phyloP scores from a whole-genome alignment of 2,329 filamentous ascomycete species.

The Colletotrichum musicola region DNA sequence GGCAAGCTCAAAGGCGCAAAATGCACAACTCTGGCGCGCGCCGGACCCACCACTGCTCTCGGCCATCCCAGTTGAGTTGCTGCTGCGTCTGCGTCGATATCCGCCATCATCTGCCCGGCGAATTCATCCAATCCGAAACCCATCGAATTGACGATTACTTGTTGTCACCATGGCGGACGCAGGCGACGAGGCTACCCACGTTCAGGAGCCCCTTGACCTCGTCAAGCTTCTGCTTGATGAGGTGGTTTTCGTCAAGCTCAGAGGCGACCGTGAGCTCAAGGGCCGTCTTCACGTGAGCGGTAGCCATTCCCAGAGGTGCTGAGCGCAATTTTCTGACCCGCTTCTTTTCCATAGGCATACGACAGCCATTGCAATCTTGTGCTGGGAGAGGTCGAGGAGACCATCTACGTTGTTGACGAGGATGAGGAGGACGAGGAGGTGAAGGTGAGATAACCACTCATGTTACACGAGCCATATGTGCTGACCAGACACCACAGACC shows the following conservation, averaged over 20 bases:
- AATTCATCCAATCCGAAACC: not conserved
- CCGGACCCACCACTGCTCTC: conserved; percentile 32
- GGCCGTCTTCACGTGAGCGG: conserved; percentile 88
- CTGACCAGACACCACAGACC: conserved; percentile 67
- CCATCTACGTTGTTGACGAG: conserved; percentile 92
- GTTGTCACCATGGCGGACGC: conserved; percentile 80
- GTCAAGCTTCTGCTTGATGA: conserved; percentile 96
- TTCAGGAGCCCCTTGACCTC: conserved; percentile 93
- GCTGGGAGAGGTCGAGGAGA: conserved; percentile 96
- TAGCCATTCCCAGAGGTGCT: conserved; percentile 33
- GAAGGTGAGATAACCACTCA: conserved; percentile 66
- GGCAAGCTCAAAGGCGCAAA: conserved; percentile 3
- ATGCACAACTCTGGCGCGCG: conserved; percentile 29
- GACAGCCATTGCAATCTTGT: conserved; percentile 99
- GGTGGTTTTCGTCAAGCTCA: conserved; percentile 95
- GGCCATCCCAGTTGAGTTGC: conserved; percentile 30
- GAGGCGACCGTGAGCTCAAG: conserved; percentile 95
- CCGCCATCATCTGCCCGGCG: not conserved
- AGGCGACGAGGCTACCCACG: conserved; percentile 78
- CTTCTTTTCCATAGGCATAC: conserved; percentile 76
- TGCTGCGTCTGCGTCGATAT: conserved; percentile 21
- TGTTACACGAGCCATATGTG: not conserved
- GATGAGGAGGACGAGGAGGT: conserved; percentile 83
- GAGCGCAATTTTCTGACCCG: conserved; percentile 26
- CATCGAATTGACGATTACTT: conserved; percentile 3